Base-by-base conservation (phyloP, 495 filamentous ascomycete genomes). In the Penicillium robsamsonii region DNA sequence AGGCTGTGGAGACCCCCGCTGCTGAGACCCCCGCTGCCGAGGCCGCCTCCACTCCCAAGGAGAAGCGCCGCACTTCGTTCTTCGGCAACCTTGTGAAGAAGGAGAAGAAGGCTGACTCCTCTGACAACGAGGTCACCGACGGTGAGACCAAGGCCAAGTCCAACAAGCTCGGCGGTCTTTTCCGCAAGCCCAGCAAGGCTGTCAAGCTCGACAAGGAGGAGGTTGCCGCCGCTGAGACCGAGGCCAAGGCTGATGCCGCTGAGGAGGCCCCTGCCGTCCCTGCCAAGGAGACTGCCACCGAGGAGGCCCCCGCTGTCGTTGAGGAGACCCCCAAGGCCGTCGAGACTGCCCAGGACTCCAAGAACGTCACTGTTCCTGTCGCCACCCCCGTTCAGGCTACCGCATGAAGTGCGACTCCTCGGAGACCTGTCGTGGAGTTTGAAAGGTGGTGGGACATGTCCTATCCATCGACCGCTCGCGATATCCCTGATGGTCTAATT, bases 151-250 rank as follows among this genome's bases (percentile, higher is more conserved):
- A 80, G 78, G 56, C 65, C 60, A 74, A 78, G 70, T 63, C 63
- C 58, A 77, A 77, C 70, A 80, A 79, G 66, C 72, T 84, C 24
- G 79, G 79, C 44, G 76, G 75, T 62, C 73, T 84, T 37, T 82
- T 83, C 73, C 81, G 81, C 62, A 81, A 78, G 72, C 72, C 78
- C 58, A 81, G 77, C 76, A 79, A 80, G 70, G 79, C 78, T 49
- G 74, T 75, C 55, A 79, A 78, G 74, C 65, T 72, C 25, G 71
- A 74, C 61, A 68, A 72, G 58, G 70, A 75, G 65, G 62, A 71
- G 50, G 56, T 63, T 31, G 46, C 66, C 37, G 63, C 70, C 50
- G 64, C 63, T 45, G 69, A 74, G 55, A 47, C 69, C 37, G 69
- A 75, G 61, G 46, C 64, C 59, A 71, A 77, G 66, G 43, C 73